Conservation (phyloP, 176 grass and related monocot genomes). For the Musa acuminata region DNA sequence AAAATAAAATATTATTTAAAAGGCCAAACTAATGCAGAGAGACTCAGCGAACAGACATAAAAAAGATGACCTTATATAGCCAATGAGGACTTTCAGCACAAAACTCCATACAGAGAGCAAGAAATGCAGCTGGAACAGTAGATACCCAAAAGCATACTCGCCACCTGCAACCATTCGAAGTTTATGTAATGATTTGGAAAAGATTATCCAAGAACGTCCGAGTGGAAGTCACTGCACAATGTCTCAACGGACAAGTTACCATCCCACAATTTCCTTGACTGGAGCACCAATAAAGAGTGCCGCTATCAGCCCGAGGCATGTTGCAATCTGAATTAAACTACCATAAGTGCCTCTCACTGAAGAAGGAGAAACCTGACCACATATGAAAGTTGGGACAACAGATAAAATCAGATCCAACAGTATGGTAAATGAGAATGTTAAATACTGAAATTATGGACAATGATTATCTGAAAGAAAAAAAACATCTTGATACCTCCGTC, state of each 20-base stretch:
- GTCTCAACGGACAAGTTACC: slow-evolving; percentile 33
- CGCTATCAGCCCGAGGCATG: slow-evolving; percentile 79
- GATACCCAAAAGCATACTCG: slow-evolving; percentile 93
- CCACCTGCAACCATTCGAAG: slow-evolving; percentile 49
- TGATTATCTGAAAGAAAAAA: not conserved
- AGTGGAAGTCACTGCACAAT: not conserved
- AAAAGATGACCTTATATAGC: slow-evolving; percentile 76
- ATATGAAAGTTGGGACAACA: not conserved
- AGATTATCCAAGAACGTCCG: not conserved
- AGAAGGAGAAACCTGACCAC: slow-evolving; percentile 73
- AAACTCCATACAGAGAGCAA: slow-evolving; percentile 81
- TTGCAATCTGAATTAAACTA: slow-evolving; percentile 98
- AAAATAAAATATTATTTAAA: not conserved
- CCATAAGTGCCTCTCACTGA: slow-evolving; percentile 87
- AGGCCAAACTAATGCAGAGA: not conserved
- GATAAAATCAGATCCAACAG: not conserved
- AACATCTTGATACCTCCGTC: slow-evolving; percentile 48
- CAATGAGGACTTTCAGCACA: slow-evolving; percentile 96
- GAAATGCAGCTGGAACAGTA: slow-evolving; percentile 52
- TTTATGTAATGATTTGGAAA: not conserved
- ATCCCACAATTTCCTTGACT: slow-evolving; percentile 70
- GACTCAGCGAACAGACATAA: not conserved
- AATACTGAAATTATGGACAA: not conserved
- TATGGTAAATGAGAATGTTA: not conserved
- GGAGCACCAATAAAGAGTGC: slow-evolving; percentile 81